Percentiles rank a stretch among this genome's conserved stretches.
Evolutionary conservation across 306 rosid species (phyloP).

Genomic region (Rosa chinensis): DNA sequence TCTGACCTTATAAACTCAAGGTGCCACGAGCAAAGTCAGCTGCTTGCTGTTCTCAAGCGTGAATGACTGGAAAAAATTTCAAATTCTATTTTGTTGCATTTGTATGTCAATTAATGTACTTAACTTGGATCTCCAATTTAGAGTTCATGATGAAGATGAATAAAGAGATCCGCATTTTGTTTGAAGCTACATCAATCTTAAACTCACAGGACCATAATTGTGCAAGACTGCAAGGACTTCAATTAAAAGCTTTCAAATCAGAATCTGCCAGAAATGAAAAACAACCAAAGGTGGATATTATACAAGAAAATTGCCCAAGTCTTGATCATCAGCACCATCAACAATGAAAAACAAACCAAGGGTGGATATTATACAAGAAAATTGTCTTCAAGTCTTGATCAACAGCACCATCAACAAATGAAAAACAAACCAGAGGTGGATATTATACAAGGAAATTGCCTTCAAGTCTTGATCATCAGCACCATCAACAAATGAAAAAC

Average conservation of each 20-base stretch:
- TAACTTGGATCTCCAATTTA: background rate
- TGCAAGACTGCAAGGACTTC: background rate
- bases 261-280: background rate
- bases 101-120: background rate
- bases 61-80: background rate
- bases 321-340: no score
- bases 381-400: no score
- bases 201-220: background rate
- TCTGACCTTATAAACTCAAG: constrained; percentile 25
- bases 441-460: background rate
- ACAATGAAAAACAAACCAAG: no score
- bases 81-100: background rate
- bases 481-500: background rate
- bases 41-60: constrained; percentile 44
- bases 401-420: no score
- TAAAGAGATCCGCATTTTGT: background rate
- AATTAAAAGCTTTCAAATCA: background rate
- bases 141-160: background rate
- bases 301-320: no score
- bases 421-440: background rate
- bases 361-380: no score
- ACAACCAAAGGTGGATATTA: no score
- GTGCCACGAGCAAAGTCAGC: constrained; percentile 35
- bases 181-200: background rate
- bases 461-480: background rate